Conservation (phyloP, 2,329 filamentous ascomycete genomes). For the Exophiala phaeomuriformis region DNA sequence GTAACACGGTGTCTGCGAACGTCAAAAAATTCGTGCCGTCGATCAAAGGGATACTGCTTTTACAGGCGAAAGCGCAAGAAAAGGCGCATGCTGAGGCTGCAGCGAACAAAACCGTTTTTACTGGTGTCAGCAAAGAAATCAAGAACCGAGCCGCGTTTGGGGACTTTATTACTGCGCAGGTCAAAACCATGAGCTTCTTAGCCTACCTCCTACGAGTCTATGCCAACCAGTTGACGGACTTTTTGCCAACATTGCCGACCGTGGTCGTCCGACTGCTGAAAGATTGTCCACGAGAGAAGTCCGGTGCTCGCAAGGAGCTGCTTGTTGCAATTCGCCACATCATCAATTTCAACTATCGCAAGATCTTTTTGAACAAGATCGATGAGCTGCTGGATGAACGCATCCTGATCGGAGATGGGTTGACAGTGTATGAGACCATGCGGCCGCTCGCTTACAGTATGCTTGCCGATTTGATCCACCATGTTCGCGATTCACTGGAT, state of each 20-base stretch:
- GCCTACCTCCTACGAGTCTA: slow-evolving; percentile 88
- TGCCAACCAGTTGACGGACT: slow-evolving; percentile 77
- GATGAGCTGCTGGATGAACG: slow-evolving; percentile 90
- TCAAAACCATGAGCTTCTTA: slow-evolving; percentile 98
- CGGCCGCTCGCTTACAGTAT: slow-evolving; percentile 94
- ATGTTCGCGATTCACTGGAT: slow-evolving; percentile 80
- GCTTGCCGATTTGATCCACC: slow-evolving; percentile 95
- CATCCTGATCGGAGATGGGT: slow-evolving; percentile 86
- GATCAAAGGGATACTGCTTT: slow-evolving; percentile 80
- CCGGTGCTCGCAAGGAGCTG: slow-evolving; percentile 85
- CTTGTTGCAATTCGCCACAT: slow-evolving; percentile 95
- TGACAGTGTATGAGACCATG: slow-evolving; percentile 96
- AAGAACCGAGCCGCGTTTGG: slow-evolving; percentile 91
- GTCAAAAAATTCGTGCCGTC: slow-evolving; percentile 88
- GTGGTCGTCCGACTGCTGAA: slow-evolving; percentile 87
- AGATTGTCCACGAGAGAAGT: slow-evolving; percentile 92
- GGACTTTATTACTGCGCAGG: slow-evolving; percentile 94
- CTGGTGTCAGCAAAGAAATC: slow-evolving; percentile 86
- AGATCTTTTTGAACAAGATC: slow-evolving; percentile 90
- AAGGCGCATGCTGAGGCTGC: slow-evolving; percentile 82
- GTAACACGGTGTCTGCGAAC: slow-evolving; percentile 68
- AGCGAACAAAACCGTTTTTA: slow-evolving; percentile 73
- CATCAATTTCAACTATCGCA: slow-evolving; percentile 97
- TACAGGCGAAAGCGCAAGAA: slow-evolving; percentile 89
- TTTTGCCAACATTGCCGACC: slow-evolving; percentile 73